Percentiles rank a stretch among this genome's conserved stretches.
Evolutionary conservation across 2,329 filamentous ascomycete genomes (phyloP).

Genomic region (Spiromastix sp.): DNA sequence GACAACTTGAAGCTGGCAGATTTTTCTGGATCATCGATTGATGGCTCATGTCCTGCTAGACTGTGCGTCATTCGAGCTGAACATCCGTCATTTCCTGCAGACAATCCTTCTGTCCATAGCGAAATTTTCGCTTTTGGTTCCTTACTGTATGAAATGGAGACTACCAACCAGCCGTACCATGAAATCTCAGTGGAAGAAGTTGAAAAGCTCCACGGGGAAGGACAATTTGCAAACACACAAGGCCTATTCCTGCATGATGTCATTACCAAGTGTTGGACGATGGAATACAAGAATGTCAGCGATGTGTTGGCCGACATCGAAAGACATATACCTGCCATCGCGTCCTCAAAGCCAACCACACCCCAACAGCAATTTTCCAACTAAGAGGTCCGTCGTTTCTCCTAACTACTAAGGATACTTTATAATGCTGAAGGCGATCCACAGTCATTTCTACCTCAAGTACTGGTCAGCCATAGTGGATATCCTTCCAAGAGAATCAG

Average conservation of each 20-base stretch:
- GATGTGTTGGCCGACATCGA: neutral
- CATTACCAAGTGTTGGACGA: neutral
- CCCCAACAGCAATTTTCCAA: no score
- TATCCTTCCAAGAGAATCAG: no score
- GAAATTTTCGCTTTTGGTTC: neutral
- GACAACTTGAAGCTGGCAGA: conserved; percentile 11
- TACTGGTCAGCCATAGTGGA: no score
- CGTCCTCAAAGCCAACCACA: no score
- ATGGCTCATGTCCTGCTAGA: conserved; percentile 7
- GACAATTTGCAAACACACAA: neutral
- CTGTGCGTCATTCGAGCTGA: neutral
- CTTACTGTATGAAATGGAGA: neutral
- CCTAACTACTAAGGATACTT: no score
- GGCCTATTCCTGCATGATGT: no score
- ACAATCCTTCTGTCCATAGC: neutral
- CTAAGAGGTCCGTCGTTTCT: no score
- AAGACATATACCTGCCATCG: no score
- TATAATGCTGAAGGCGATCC: no score
- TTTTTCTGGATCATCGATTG: conserved; percentile 13
- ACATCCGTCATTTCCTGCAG: neutral
- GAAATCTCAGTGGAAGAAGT: neutral
- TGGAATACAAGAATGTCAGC: neutral
- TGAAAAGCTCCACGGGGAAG: neutral
- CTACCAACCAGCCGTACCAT: neutral
- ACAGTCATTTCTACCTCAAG: no score